These are phyloP conservation scores for Penicillium simplicissimum DNA, from an alignment of 495 filamentous ascomycete genomes.

Conservation along the genomic window DNA sequence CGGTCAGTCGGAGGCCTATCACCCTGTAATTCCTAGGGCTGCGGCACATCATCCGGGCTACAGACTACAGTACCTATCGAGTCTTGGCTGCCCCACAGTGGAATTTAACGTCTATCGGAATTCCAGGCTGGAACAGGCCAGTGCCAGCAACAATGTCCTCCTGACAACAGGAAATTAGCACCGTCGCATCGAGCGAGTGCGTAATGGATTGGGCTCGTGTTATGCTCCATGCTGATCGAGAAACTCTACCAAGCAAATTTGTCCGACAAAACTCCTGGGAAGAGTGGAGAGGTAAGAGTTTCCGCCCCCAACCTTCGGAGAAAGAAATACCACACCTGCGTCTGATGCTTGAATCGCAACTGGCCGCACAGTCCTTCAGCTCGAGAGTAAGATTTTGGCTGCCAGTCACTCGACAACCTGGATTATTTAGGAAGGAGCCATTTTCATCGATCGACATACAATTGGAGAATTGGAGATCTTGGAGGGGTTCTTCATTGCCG, in stretches of 20 bases:
- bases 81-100: background rate
- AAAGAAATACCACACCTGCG: background rate
- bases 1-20: constrained; percentile 8
- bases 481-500: background rate
- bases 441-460: background rate
- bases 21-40: background rate
- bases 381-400: background rate
- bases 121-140: background rate
- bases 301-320: background rate
- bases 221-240: background rate
- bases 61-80: too few species aligned
- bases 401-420: background rate
- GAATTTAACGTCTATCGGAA: background rate
- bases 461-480: background rate
- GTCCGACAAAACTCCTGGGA: background rate
- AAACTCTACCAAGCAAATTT: background rate
- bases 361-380: background rate
- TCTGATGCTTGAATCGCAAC: background rate
- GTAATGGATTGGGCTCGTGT: constrained; percentile 12
- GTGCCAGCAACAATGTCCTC: background rate
- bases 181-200: constrained; percentile 8
- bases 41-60: background rate
- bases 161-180: background rate
- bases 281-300: background rate
- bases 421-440: background rate